These are phyloP conservation scores for Rhizopogon sp. DNA, from an alignment of 768 basidiomycete species.

Conservation along the genomic window DNA sequence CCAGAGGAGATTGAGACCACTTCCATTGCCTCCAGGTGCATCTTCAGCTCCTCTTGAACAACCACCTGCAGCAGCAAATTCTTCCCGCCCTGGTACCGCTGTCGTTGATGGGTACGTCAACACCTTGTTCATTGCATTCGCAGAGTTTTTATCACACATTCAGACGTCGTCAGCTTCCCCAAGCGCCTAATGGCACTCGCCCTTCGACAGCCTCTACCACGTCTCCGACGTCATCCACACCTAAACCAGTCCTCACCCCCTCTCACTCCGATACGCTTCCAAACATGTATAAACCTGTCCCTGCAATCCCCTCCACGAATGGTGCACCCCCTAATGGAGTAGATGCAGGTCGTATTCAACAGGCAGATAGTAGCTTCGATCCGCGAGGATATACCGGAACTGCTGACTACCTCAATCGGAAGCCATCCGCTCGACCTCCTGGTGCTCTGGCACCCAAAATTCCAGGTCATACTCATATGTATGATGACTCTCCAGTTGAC, in stretches of 20 bases:
- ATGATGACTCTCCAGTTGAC: constrained; percentile 11
- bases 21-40: constrained; percentile 23
- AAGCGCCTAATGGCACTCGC: constrained; percentile 16
- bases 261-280: constrained; percentile 13
- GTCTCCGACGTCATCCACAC: constrained; percentile 11
- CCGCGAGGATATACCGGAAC: constrained; percentile 6
- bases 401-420: constrained; percentile 12
- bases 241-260: constrained; percentile 7
- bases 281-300: constrained; percentile 27
- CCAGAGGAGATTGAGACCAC: constrained; percentile 22
- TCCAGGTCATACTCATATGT: constrained; percentile 17
- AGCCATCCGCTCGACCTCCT: constrained; percentile 21
- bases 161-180: constrained; percentile 27
- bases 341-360: constrained; percentile 6
- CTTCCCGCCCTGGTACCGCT: constrained; percentile 22
- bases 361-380: constrained; percentile 8
- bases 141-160: background rate
- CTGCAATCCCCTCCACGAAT: constrained; percentile 19
- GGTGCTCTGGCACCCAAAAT: constrained; percentile 23
- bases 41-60: constrained; percentile 9
- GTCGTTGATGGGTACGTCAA: constrained; percentile 19
- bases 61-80: constrained; percentile 4
- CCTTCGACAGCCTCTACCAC: constrained; percentile 18
- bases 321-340: constrained; percentile 1
- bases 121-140: background rate